A percentile compares a stretch with the other conserved stretches of the same genome.
phyloP scores from a whole-genome alignment of 352 stramenopile species.

The Pythium brachiatum region DNA sequence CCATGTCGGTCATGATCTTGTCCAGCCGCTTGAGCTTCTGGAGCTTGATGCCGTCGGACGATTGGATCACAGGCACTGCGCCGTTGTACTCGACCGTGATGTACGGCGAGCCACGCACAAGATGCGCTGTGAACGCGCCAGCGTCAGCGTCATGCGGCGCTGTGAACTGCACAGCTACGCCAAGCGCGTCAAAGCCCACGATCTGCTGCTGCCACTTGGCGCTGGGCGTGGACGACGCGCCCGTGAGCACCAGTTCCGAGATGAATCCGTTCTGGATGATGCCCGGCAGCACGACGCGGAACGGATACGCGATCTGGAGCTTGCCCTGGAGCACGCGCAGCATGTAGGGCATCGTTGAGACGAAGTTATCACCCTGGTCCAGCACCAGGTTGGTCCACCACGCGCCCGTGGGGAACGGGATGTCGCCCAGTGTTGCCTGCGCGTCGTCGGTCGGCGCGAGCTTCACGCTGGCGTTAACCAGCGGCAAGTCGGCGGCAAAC shows the following conservation, averaged over 20 bases:
- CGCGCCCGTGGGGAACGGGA: conserved; percentile 73
- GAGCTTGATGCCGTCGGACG: conserved; percentile 48
- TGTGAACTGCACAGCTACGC: conserved; percentile 61
- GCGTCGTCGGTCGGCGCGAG: conserved; percentile 18
- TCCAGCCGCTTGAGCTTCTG: conserved; percentile 48
- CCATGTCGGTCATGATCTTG: conserved; percentile 34
- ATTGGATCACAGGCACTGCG: conserved; percentile 52
- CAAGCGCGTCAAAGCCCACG: conserved; percentile 67
- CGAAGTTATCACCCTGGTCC: conserved; percentile 45
- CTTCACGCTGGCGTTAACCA: conserved; percentile 15
- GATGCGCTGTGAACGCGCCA: conserved; percentile 47
- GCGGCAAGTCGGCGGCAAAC: conserved; percentile 48
- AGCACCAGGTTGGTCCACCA: conserved; percentile 86
- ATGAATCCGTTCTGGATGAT: conserved; percentile 73
- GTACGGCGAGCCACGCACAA: conserved; percentile 82
- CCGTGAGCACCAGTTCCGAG: conserved; percentile 58
- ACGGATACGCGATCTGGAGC: conserved; percentile 74
- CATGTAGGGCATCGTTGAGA: conserved; percentile 72
- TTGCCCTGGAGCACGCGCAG: conserved; percentile 51
- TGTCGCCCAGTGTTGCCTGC: conserved; percentile 36
- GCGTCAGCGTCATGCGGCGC: conserved; percentile 16
- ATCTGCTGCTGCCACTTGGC: conserved; percentile 41
- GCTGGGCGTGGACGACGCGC: neutral
- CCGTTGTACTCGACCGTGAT: conserved; percentile 65
- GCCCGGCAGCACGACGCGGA: conserved; percentile 62